phyloP scores from a whole-genome alignment of 306 rosid genomes.

The Bauhinia variegata region DNA sequence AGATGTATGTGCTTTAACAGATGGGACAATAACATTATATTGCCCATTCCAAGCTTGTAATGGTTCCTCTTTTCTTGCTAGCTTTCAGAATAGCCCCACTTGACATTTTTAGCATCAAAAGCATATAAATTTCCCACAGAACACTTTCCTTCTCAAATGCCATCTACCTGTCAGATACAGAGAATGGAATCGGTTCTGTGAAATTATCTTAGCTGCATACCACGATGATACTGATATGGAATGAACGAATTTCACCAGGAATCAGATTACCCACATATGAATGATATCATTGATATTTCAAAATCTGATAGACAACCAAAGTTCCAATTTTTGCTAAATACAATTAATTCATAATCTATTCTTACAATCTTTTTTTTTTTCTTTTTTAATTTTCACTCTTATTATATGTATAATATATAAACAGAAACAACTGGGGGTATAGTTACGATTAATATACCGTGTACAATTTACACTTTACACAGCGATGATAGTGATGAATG shows the following conservation, averaged over 20 bases:
- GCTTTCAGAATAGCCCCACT: neutral
- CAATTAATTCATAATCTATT: neutral
- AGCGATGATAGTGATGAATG: no score
- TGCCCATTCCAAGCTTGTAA: neutral
- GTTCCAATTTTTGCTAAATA: neutral
- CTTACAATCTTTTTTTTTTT: neutral
- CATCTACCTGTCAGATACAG: neutral
- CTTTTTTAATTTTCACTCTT: neutral
- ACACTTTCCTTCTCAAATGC: neutral
- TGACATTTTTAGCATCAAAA: conserved; percentile 23
- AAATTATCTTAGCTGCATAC: conserved; percentile 11
- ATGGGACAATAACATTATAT: neutral
- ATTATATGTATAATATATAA: neutral
- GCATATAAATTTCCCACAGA: neutral
- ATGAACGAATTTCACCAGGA: neutral
- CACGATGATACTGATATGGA: neutral
- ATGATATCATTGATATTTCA: neutral
- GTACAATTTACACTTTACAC: conserved; percentile 16
- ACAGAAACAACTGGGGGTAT: conserved; percentile 9
- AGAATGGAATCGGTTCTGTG: conserved; percentile 15
- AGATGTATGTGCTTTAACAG: conserved; percentile 18
- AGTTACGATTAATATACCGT: neutral
- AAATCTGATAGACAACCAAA: neutral
- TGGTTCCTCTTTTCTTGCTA: neutral
- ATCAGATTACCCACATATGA: conserved; percentile 11